These are phyloP conservation scores for Stagonosporopsis vannaccii DNA, from an alignment of 2,329 filamentous ascomycete species.

Conservation along the genomic window DNA sequence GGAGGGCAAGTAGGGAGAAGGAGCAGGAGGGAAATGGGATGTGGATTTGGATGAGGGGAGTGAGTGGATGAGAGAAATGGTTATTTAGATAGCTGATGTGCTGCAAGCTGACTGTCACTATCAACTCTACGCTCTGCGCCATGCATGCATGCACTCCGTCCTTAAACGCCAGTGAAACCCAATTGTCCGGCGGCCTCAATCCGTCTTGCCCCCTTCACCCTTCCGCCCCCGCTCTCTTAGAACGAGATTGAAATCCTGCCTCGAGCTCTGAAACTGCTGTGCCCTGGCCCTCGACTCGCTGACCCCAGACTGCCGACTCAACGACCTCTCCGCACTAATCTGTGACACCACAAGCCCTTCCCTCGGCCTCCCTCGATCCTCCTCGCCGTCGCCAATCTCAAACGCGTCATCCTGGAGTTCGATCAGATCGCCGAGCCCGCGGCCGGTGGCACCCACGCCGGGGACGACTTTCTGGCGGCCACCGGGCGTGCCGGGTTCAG, in stretches of 20 bases:
- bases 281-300: conserved; percentile 4
- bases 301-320: conserved; percentile 24
- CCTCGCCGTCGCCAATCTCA: conserved; percentile 47
- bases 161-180: neutral
- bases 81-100: neutral
- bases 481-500: conserved; percentile 42
- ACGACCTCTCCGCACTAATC: conserved; percentile 14
- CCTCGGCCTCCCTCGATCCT: conserved; percentile 31
- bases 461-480: conserved; percentile 42
- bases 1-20: conserved; percentile 23
- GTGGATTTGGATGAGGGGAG: neutral
- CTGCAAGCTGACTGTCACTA: neutral
- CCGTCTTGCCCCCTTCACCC: conserved; percentile 37
- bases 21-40: neutral
- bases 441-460: conserved; percentile 52
- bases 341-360: conserved; percentile 15
- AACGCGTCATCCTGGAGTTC: conserved; percentile 70
- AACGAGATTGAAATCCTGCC: conserved; percentile 40
- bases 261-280: conserved; percentile 42
- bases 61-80: neutral
- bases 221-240: conserved; percentile 39
- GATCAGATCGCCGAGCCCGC: conserved; percentile 69
- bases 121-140: neutral
- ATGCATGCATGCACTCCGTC: neutral
- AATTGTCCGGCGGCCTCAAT: conserved; percentile 26